Conservation (phyloP, 1,139 yeast genomes). For the Schwanniomyces etchellsii region DNA sequence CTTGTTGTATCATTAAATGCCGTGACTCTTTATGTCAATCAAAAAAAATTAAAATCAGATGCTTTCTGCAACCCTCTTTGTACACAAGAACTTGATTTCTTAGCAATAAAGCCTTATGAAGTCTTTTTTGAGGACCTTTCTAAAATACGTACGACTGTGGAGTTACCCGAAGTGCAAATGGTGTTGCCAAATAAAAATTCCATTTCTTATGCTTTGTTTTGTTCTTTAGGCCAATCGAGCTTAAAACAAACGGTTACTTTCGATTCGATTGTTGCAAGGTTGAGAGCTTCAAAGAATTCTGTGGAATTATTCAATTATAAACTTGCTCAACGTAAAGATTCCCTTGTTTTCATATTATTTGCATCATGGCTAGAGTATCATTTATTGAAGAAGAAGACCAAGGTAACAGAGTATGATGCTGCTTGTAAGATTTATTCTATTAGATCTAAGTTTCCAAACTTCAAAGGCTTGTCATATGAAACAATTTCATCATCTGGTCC, state of each 20-base stretch:
- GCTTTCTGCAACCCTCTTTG: constrained; percentile 21
- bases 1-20: constrained; percentile 26
- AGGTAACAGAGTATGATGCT: constrained; percentile 36
- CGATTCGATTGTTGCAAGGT: constrained; percentile 29
- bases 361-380: constrained; percentile 38
- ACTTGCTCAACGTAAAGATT: constrained; percentile 41
- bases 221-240: constrained; percentile 23
- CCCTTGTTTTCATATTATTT: constrained; percentile 35
- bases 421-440: constrained; percentile 38
- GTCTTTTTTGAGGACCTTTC: constrained; percentile 28
- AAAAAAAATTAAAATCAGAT: constrained; percentile 25
- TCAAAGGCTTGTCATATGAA: constrained; percentile 48
- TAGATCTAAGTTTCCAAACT: constrained; percentile 38
- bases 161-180: constrained; percentile 13
- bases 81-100: constrained; percentile 8
- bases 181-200: constrained; percentile 27
- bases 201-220: constrained; percentile 30
- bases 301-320: constrained; percentile 34
- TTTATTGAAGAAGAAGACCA: constrained; percentile 19
- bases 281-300: constrained; percentile 33
- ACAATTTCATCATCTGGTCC: constrained; percentile 52
- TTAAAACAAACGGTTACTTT: constrained; percentile 18
- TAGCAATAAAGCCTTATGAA: constrained; percentile 25
- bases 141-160: constrained; percentile 15
- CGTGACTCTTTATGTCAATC: constrained; percentile 34